Evolutionary conservation across 2,329 filamentous ascomycete genomes (phyloP), one percentile per base, ranked within the genome.

Genomic region (Neonectria faginata): DNA sequence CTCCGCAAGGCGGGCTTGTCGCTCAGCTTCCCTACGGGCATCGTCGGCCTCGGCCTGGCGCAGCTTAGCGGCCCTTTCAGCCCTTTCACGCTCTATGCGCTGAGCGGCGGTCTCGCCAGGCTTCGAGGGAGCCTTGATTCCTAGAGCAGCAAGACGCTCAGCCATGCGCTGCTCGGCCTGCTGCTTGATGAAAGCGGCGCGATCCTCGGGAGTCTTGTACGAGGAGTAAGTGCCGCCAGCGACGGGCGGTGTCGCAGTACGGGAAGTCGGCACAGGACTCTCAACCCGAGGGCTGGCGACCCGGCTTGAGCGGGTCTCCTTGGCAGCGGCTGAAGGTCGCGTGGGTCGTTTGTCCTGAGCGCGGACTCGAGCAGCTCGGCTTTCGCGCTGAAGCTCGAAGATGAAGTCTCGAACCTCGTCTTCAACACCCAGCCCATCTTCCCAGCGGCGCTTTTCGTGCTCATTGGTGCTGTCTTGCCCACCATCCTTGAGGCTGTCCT

Each of bases 361-460:
- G 64, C 87, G 84, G 62, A 97, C 81, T 64, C 90, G 90, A 57
- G 92, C 85, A 68, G 93, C 86, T 69, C 94, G 89, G 77, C 93
- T 97, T 67, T 90, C 92, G 66, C 95, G 89, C 77, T 97, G 94
- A 57, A 99, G 83, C 71, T 98, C 96, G 76, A 96, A 98, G 77
- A 99, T 99, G 79, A 99, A 98, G 75, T 99, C 96, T 74, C 94
- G 93, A 66, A 98, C 92, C 74, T 97, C 94, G 74, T 99, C 95
- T 76, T 99, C 96, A 29, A 99, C 96, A 29, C 96, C 96, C 41
- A 99, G 85, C 10, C 89, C 96, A 79, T 99, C 96, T 73, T 99
- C 94, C 96, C 96, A 99, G 66, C 96, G 89, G 66, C 96, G 89
- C 73, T 89, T 90, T 82, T 99, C 96, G 76, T 97, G 94, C 79